Evolutionary conservation across 164 flowering plant species (phyloP), one percentile per base, ranked within the genome.

Genomic region (Malania oleifera): DNA sequence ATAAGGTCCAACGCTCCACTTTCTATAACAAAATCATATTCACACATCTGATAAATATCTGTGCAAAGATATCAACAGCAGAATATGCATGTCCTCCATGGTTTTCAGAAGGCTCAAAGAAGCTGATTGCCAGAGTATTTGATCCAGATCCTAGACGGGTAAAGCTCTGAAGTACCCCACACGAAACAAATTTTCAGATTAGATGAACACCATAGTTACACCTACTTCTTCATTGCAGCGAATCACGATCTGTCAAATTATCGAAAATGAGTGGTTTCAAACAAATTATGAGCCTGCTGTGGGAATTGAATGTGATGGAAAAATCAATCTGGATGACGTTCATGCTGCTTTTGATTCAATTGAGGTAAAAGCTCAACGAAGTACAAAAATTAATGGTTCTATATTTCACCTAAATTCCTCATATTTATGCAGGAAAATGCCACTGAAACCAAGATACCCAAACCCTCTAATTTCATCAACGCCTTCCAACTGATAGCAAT

Each of bases 261-360:
- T 76, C 11, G 82, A 83, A 64, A 75, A 83, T 63, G 64, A 71
- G 50, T 87, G 91, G 91, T 83, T 85, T 60, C 76, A 75, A 60
- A 72, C n/a, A 45, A 64, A 73, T 60, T 85, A 83, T 58, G 49
- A 63, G 56, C 83, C 82, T 56, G 55, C 74, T 34, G 56, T 50
- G 35, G 78, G 68, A 27, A 52, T 61, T 23, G 67, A 70, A 14
- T 35, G 47, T 24, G 69, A 80, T 15, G 74, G 67, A 44, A 58
- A 63, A 57, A 66, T 71, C 48, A 47, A 54, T 56, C 43, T 72
- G 58, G 82, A 83, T 56, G 86, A 83, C 58, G 70, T 71, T 46
- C 65, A 65, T 26, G 76, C 75, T 38, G 83, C 81, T 61, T 79
- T 77, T 41, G 74, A 68, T 51, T 44, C 70, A 52, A 59, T 51